Percentiles rank a stretch among this genome's conserved stretches.
Conservation (phyloP, 1,284 basidiomycete species). For the Sporisorium scitamineum region DNA sequence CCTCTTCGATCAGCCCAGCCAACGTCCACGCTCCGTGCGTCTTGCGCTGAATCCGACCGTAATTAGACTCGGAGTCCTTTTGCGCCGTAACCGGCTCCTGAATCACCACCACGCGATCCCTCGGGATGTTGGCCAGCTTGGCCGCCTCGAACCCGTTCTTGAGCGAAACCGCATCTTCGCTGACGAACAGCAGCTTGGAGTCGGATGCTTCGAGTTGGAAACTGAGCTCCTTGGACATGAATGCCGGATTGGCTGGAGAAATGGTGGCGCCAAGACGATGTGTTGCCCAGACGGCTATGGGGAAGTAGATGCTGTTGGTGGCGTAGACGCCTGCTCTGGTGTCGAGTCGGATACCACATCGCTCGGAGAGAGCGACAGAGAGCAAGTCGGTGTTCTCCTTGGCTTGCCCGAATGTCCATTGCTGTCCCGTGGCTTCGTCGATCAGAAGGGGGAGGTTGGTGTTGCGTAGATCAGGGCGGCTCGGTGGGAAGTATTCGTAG, state of each 20-base stretch:
- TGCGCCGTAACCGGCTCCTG: conserved; percentile 44
- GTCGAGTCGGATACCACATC: conserved; percentile 37
- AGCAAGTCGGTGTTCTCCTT: conserved; percentile 51
- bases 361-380: conserved; percentile 29
- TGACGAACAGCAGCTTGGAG: conserved; percentile 75
- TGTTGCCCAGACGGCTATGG: conserved; percentile 78
- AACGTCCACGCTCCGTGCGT: conserved; percentile 69
- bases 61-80: conserved; percentile 41
- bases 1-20: conserved; percentile 71
- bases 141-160: conserved; percentile 74
- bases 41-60: conserved; percentile 49
- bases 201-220: conserved; percentile 72
- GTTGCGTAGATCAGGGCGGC: conserved; percentile 52
- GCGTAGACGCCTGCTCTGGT: conserved; percentile 51
- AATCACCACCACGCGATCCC: conserved; percentile 66
- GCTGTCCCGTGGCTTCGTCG: conserved; percentile 55
- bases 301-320: conserved; percentile 74
- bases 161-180: conserved; percentile 72
- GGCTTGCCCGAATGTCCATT: conserved; percentile 52
- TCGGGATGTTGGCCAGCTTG: conserved; percentile 73
- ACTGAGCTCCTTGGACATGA: conserved; percentile 76
- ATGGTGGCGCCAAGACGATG: conserved; percentile 80
- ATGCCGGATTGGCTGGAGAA: conserved; percentile 80
- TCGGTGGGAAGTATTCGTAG: conserved; percentile 57
- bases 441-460: conserved; percentile 52